Base-by-base conservation (phyloP, 352 stramenopile genomes). In the Phytophthora idaei region DNA sequence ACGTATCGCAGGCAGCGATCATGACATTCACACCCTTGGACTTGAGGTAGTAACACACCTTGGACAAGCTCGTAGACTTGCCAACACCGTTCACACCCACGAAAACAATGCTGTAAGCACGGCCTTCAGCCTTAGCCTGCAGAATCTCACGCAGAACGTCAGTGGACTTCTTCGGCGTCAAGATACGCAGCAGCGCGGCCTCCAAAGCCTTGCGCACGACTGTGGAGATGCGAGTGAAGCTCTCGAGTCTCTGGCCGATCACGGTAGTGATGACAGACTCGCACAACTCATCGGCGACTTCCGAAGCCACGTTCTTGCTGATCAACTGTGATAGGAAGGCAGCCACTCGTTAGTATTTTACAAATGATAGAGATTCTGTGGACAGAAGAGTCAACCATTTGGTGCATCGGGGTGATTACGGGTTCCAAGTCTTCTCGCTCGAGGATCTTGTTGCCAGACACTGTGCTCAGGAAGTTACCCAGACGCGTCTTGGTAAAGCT, bases 1-100 rank as follows among this genome's bases (percentile, higher is more conserved):
- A 99, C 2, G 98, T 99, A 80, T 99, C 98, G 64, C 97, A 99
- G 2, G 98, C 98, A 46, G 97, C 97, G 34, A 99, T 95, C 64
- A 99, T 82, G 29, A 98, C 87, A 48, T 98, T 97, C 58, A 98
- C 82, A 44, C 96, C 97, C 71, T 99, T 98, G 11, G 90, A 93
- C 77, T 99, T 99, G 45, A 99, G 87, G 76, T 99, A 99, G 82
- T 99, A 99, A 61, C 94, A 98, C 59, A 99, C 93, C 76, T 99
- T 99, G 51, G 97, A 98, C 44, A 99, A 78, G 61, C 89, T 98
- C 6, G 98, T 99, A n/a, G 92, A 98, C 79, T 99, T 99, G 62
- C 97, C 97, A 46, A 99, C 95, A 53, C 98, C 98, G 76, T 99
- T 99, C 34, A 99, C 98, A 34, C 98, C 98, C 14, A 99, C 94